Base-by-base conservation (phyloP, 176 grass and related monocot genomes). In the Rhipidocladum racemiflorum region DNA sequence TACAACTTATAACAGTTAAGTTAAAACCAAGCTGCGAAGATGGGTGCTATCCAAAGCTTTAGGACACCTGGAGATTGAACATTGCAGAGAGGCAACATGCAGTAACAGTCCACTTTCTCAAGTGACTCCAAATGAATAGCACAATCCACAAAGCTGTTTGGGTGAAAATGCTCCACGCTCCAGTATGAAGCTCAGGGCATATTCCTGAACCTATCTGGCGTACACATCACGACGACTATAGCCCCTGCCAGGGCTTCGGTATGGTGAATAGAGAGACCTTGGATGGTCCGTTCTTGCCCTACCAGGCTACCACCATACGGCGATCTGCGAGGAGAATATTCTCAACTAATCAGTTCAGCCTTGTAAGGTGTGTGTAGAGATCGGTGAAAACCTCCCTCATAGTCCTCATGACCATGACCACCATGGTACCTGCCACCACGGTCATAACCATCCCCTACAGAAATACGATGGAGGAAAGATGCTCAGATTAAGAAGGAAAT, bases 321-420 rank as follows among this genome's bases (percentile, higher is more conserved):
- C 20, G 20, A 70, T 20, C 77, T 57, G 18, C 35, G 25, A 61
- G 61, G 77, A 29, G 79, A 87, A 59, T 77, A 87, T 54, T 82
- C 85, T 61, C n/a, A 78, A 36, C 51, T 34, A 43, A 63, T 72
- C 0, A 20, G 39, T 42, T 18, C 21, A 7, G n/a, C 71, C 55
- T 1, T n/a, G 18, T 21, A 74, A 12, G 68, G 45, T 0, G 72
- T 16, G 63, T 8, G 54, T 70, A 13, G 85, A 48, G 45, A 48
- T 48, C 14, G 45, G 45, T 48, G 0, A 12, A 16, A 48, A 14
- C 4, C 45, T 15, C 45, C 13, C 10, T 3, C 43, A 16, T 15
- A 48, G 13, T 87, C 51, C 56, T 87, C 63, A 51, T 39, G 71
- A 53, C 38, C 63, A 75, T 61, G 76, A 51, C 62, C 79, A 63